Conservation (phyloP, 768 basidiomycete species). For the Nidula microcarpa region DNA sequence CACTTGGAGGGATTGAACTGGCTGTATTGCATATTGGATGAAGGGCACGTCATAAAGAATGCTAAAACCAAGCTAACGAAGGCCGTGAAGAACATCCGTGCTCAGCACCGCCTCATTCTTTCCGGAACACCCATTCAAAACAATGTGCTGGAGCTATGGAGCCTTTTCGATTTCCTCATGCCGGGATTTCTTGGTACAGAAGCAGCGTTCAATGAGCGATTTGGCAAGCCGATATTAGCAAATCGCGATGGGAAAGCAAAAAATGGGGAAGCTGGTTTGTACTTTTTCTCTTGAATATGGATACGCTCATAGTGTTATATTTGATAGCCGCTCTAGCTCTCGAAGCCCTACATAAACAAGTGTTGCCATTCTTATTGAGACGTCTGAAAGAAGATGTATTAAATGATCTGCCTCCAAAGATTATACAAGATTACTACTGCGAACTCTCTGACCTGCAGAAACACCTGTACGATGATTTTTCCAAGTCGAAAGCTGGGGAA, state of each 20-base stretch:
- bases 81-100: constrained; percentile 86
- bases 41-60: constrained; percentile 99
- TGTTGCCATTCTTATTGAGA: constrained; percentile 94
- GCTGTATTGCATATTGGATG: constrained; percentile 96
- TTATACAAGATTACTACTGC: constrained; percentile 99
- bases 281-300: background rate
- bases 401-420: constrained; percentile 94
- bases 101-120: constrained; percentile 90
- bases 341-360: constrained; percentile 97
- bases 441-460: constrained; percentile 95
- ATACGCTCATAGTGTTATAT: background rate
- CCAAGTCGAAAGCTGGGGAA: constrained; percentile 74
- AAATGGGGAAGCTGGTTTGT: constrained; percentile 88
- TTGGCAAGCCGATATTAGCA: constrained; percentile 92
- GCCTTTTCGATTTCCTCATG: constrained; percentile 98
- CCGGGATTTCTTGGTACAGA: constrained; percentile 99
- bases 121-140: constrained; percentile 99
- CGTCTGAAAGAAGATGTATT: constrained; percentile 97
- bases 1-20: constrained; percentile 74
- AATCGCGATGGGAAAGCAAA: constrained; percentile 95
- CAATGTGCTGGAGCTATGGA: constrained; percentile 98
- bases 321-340: constrained; percentile 82
- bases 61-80: constrained; percentile 97
- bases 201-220: constrained; percentile 89
- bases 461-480: constrained; percentile 91